Percentiles rank a stretch among this genome's conserved stretches.
Conservation (phyloP, 805 yeast species). For the Suhomyces emberorum region DNA sequence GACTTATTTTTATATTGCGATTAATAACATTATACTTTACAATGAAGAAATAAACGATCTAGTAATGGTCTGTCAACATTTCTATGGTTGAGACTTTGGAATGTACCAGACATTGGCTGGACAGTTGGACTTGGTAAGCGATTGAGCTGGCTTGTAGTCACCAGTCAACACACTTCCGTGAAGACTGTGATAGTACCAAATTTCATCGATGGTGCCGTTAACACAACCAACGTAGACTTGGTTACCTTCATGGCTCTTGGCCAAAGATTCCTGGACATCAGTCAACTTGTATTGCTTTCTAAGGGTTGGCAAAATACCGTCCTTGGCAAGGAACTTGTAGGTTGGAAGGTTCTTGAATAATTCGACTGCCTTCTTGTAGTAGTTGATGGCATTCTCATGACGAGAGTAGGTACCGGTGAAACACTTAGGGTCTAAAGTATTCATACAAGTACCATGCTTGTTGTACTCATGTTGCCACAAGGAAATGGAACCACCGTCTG, state of each 20-base stretch:
- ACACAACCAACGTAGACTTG: conserved; percentile 36
- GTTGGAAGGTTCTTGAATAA: conserved; percentile 32
- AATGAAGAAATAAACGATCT: too few species aligned
- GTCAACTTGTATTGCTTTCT: conserved; percentile 29
- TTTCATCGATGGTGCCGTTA: conserved; percentile 46
- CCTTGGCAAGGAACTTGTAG: conserved; percentile 29
- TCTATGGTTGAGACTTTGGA: conserved; percentile 10
- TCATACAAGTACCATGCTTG: conserved; percentile 44
- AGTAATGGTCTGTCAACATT: too few species aligned
- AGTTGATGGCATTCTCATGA: conserved; percentile 28
- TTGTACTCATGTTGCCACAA: conserved; percentile 44
- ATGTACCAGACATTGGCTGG: conserved; percentile 46
- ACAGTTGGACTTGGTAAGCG: conserved; percentile 58
- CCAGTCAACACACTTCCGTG: conserved; percentile 72
- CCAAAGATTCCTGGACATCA: conserved; percentile 32
- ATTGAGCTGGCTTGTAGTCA: conserved; percentile 50
- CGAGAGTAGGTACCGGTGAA: conserved; percentile 29
- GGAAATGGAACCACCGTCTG: conserved; percentile 26
- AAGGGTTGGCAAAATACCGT: conserved; percentile 37
- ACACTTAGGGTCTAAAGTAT: conserved; percentile 35
- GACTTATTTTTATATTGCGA: too few species aligned
- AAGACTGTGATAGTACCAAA: conserved; percentile 80
- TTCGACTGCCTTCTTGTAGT: conserved; percentile 27
- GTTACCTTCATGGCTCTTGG: conserved; percentile 27
- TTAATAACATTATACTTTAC: too few species aligned